A percentile compares a stretch with the other conserved stretches of the same genome.
Evolutionary conservation across 768 basidiomycete species (phyloP).

Genomic region (Lepiota subincarnata): DNA sequence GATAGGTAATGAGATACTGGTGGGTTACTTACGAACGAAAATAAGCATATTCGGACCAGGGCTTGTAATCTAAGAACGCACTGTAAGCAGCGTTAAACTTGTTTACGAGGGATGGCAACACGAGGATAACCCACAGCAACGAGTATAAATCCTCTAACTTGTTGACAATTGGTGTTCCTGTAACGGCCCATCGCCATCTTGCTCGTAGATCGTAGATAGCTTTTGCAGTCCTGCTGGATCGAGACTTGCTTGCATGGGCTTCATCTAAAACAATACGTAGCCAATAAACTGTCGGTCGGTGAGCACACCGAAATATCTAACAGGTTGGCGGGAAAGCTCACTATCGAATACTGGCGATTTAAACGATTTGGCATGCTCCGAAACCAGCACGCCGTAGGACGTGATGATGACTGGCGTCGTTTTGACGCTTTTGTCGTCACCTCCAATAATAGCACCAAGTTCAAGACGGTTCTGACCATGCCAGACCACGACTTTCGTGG

Average conservation of each 20-base stretch:
- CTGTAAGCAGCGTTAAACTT: slow-evolving; percentile 29
- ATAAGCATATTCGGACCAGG: slow-evolving; percentile 82
- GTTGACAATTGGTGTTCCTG: slow-evolving; percentile 95
- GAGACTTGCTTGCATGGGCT: slow-evolving; percentile 92
- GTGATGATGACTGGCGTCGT: slow-evolving; percentile 81
- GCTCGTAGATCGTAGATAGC: slow-evolving; percentile 84
- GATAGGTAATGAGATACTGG: neutral
- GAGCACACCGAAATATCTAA: slow-evolving; percentile 4
- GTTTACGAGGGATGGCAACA: neutral
- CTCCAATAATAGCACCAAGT: slow-evolving; percentile 53
- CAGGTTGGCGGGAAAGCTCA: slow-evolving; percentile 24
- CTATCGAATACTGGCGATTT: slow-evolving; percentile 70
- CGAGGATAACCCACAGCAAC: slow-evolving; percentile 45
- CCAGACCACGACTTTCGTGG: slow-evolving; percentile 70
- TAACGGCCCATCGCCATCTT: slow-evolving; percentile 85
- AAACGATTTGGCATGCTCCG: slow-evolving; percentile 69
- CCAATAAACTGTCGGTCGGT: slow-evolving; percentile 59
- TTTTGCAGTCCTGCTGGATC: slow-evolving; percentile 81
- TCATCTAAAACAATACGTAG: slow-evolving; percentile 85
- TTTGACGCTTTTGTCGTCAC: slow-evolving; percentile 45
- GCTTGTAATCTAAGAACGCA: slow-evolving; percentile 72
- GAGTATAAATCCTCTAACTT: slow-evolving; percentile 89
- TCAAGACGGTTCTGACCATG: slow-evolving; percentile 85
- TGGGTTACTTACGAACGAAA: slow-evolving; percentile 70
- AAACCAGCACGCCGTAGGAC: slow-evolving; percentile 87